Base-by-base conservation (phyloP, 345 rosid species). In the Bruguiera parviflora region DNA sequence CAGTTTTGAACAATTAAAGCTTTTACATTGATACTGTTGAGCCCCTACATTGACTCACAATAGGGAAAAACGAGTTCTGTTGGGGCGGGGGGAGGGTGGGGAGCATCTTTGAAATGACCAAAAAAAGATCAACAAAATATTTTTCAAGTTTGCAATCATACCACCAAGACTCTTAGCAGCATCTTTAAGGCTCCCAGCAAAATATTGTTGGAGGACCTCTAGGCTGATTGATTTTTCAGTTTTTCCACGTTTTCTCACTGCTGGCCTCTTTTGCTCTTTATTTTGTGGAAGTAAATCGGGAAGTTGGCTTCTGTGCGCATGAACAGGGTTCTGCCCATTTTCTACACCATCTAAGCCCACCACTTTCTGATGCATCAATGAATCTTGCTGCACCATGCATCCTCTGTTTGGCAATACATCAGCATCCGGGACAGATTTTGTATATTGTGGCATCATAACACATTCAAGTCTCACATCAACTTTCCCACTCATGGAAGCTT, bases 91-190 rank as follows among this genome's bases (percentile, higher is more conserved):
- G 5, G 9, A 33, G 9, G 37, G 10, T 33, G 15, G 15, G 49
- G 25, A 56, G 49, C 56, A 68, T 24, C 58, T 53, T n/a, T 22
- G 28, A 63, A 73, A 74, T 73, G 33, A 46, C 15, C 32, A 0
- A 13, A 52, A 18, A 10, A 29, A 65, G 66, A 53, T 49, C 21
- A 74, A 24, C 67, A 33, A 39, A 46, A 58, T 9, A 70, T 9
- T 37, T 39, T 58, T 15, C 8, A 69, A 64, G 53, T 25, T 52
- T 32, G 72, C 27, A 67, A 67, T n/a, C 77, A 28, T 89, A 93
- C 97, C 98, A 16, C 97, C 96, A 20, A 94, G 91, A 81, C 95
- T 91, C 84, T 89, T 94, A 22, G 97, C 97, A 73, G 97, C 98
- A 77, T 88, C 98, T 88, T 91, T 94, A 56, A 91, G 90, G 82